Evolutionary conservation across 106 monocot species (phyloP), one percentile per base, ranked within the genome.

Genomic region (Triglochin maritima): DNA sequence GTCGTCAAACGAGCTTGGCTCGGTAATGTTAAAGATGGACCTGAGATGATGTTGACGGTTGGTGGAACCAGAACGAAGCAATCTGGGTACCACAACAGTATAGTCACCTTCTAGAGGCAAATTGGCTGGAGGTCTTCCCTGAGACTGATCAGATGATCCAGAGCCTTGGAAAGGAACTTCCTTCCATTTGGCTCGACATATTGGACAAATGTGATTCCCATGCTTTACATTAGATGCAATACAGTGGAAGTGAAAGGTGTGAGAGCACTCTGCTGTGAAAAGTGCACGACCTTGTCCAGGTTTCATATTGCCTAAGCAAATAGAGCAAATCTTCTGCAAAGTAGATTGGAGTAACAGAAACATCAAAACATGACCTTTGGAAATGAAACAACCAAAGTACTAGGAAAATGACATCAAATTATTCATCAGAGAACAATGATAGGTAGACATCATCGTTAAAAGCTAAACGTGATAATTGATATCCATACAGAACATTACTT

Each of bases 241-340:
- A 80, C 93, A 93, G 66, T 80, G 83, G 72, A 93, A 93, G 74
- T 93, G 93, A 73, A 93, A 93, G 54, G 78, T 76, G 50, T 89
- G 93, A 7, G 86, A 86, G 77, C 93, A 93, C 64, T 93, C 93
- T 56, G 88, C 93, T 42, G 88, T 93, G 81, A 93, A 93, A 13
- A 93, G 79, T 41, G 88, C 93, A 68, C 84, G 89, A 2, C 89
- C 93, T 47, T 82, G 70, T 15, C 89, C 89, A 51, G 88, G 78
- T 74, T 86, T 88, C 93, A 93, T 86, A 12, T 49, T 60, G 17
- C 78, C 79, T 16, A 93, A 54, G 60, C 89, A 93, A 72, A 93
- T 89, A 2, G 93, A 85, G 82, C 93, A 93, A 13, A 77, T 93
- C 66, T 67, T 82, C 88, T 92, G 87, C 47, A 69, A 62, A 50